Percentiles rank a stretch among this genome's conserved stretches.
Evolutionary conservation across 441 rosid species (phyloP).

Genomic region (Gossypium laxum): DNA sequence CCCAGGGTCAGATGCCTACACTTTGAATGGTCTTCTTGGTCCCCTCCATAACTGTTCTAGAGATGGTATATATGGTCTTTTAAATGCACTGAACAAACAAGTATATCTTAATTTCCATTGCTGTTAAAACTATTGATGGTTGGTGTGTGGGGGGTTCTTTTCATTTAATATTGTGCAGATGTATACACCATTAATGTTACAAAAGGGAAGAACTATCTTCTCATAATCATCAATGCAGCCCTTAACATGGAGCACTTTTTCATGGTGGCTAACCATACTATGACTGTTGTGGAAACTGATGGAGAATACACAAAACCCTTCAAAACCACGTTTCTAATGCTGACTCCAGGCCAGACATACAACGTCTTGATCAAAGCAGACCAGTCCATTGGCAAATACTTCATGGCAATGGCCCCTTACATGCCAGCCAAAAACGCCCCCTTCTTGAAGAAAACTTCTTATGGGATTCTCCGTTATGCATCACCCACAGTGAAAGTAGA

Average conservation of each 20-base stretch:
- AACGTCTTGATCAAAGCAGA: constrained; percentile 39
- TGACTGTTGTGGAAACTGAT: constrained; percentile 48
- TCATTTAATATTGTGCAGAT: constrained; percentile 22
- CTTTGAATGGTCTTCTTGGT: too few relatives aligned
- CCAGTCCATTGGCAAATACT: too few relatives aligned
- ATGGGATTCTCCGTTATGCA: too few relatives aligned
- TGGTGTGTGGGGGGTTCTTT: not conserved
- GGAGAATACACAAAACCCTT: constrained; percentile 24
- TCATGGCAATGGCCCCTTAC: too few relatives aligned
- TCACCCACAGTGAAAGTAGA: too few relatives aligned
- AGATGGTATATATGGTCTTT: too few relatives aligned
- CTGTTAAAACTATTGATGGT: not conserved
- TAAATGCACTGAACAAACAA: too few relatives aligned
- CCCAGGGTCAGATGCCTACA: too few relatives aligned
- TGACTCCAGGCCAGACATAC: constrained; percentile 54
- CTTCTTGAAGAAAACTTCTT: too few relatives aligned
- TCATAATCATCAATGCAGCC: constrained; percentile 78
- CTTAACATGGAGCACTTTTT: constrained; percentile 63
- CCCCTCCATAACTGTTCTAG: too few relatives aligned
- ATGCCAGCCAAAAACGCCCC: too few relatives aligned
- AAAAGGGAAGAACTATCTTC: constrained; percentile 13
- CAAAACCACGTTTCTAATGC: constrained; percentile 32
- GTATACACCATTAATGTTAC: not conserved
- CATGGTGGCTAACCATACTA: not conserved
- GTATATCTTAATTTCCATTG: not conserved